A percentile compares a stretch with the other conserved stretches of the same genome.
phyloP scores from a whole-genome alignment of 768 basidiomycete genomes.

The Psilocybe cubensis region DNA sequence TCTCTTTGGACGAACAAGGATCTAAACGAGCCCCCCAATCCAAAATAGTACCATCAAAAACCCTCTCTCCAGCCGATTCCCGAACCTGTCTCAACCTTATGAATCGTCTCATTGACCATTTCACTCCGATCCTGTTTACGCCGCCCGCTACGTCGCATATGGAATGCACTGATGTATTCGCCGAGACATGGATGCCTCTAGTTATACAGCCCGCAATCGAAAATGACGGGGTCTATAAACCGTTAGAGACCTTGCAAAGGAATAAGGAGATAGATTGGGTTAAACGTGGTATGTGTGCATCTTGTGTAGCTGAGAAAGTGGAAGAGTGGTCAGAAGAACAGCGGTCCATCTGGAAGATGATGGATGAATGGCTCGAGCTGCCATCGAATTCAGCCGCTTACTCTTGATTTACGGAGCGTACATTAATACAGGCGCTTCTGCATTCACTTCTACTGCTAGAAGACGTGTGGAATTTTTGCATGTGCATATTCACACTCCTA shows the following conservation, averaged over 20 bases:
- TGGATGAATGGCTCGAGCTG: conserved; percentile 61
- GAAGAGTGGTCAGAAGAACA: conserved; percentile 72
- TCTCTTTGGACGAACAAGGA: not conserved
- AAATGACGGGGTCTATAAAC: conserved; percentile 65
- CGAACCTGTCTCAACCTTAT: conserved; percentile 53
- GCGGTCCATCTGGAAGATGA: conserved; percentile 55
- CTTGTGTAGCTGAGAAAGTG: conserved; percentile 60
- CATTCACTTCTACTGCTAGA: no score
- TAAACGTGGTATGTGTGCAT: conserved; percentile 56
- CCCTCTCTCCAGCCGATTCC: conserved; percentile 32
- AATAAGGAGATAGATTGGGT: conserved; percentile 66
- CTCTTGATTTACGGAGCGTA: not conserved
- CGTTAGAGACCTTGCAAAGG: conserved; percentile 69
- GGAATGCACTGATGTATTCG: conserved; percentile 73
- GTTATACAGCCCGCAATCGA: conserved; percentile 72
- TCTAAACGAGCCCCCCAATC: conserved; percentile 3
- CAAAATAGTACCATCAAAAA: conserved; percentile 1
- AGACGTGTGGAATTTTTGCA: no score
- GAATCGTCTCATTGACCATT: conserved; percentile 60
- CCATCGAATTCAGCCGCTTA: not conserved
- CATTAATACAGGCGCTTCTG: not conserved
- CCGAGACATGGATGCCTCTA: conserved; percentile 70
- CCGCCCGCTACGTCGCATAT: conserved; percentile 72
- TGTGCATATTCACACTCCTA: no score
- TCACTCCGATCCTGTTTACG: conserved; percentile 76